Conservation (phyloP, 2,329 filamentous ascomycete species). For the Aspergillus chevalieri region DNA sequence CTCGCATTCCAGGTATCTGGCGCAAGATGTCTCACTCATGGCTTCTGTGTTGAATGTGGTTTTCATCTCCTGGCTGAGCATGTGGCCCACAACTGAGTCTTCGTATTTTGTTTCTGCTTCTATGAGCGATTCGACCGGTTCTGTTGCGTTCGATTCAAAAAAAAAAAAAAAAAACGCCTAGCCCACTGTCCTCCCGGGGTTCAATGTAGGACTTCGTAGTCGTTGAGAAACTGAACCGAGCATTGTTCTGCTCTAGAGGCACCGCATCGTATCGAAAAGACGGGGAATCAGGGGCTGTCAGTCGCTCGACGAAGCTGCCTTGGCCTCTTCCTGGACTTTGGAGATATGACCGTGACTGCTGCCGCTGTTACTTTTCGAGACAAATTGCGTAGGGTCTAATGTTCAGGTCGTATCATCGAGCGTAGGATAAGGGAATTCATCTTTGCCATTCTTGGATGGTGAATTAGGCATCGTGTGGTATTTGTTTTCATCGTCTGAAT, state of each 20-base stretch:
- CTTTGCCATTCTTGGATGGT: slow-evolving; percentile 13
- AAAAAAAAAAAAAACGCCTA: slow-evolving; percentile 24
- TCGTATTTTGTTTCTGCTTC: slow-evolving; percentile 22
- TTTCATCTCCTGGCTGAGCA: slow-evolving; percentile 14
- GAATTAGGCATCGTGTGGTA: slow-evolving; percentile 28
- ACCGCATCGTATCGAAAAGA: slow-evolving; percentile 12
- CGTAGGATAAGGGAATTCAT: not conserved
- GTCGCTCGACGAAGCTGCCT: slow-evolving; percentile 13
- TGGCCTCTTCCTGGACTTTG: slow-evolving; percentile 4
- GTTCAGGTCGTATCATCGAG: not conserved
- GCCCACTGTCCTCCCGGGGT: slow-evolving; percentile 2
- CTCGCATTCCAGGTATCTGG: slow-evolving; percentile 10
- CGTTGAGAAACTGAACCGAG: slow-evolving; percentile 20
- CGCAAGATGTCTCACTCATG: slow-evolving; percentile 1
- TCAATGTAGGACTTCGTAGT: slow-evolving; percentile 14
- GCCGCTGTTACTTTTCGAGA: not conserved
- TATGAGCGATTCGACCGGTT: slow-evolving; percentile 19
- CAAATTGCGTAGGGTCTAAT: not conserved
- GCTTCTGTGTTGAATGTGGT: slow-evolving; percentile 5
- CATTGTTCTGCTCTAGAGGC: slow-evolving; percentile 3
- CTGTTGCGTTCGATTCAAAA: slow-evolving; percentile 21
- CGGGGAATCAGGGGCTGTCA: slow-evolving; percentile 11
- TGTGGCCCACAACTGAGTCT: slow-evolving; percentile 19
- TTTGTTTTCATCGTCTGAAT: slow-evolving; percentile 16
- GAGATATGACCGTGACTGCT: not conserved